phyloP scores from a whole-genome alignment of 805 yeast genomes.

The Saccharomycopsis sp. region DNA sequence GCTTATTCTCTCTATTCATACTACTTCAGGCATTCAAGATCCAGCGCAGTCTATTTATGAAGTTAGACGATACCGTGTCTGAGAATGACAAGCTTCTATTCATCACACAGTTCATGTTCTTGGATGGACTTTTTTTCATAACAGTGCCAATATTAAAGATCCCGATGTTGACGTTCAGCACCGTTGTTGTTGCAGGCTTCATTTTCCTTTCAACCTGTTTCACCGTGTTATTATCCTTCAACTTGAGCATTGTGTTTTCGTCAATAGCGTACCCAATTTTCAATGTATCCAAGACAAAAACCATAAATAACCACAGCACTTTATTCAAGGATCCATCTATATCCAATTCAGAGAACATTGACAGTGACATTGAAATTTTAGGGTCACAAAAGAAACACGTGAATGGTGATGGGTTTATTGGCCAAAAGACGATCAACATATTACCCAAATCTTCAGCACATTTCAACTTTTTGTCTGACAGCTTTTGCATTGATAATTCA shows the following conservation, averaged over 20 bases:
- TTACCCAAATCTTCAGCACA: conserved; percentile 86
- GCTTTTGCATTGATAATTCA: conserved; percentile 47
- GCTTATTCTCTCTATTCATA: conserved; percentile 55
- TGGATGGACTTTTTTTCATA: conserved; percentile 68
- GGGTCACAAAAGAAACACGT: conserved; percentile 2
- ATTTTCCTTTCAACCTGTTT: conserved; percentile 21
- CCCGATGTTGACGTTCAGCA: conserved; percentile 61
- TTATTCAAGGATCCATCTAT: too few species aligned
- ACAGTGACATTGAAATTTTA: conserved; percentile 7
- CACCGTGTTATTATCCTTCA: conserved; percentile 19
- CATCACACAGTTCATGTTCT: conserved; percentile 56
- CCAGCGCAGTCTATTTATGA: conserved; percentile 57
- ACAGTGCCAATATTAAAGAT: conserved; percentile 65
- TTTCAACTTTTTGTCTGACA: conserved; percentile 64
- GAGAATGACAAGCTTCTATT: conserved; percentile 16
- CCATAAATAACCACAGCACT: conserved; percentile 26
- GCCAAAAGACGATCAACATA: conserved; percentile 76
- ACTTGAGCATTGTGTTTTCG: conserved; percentile 16
- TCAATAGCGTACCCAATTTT: conserved; percentile 9
- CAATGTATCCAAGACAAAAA: conserved; percentile 16
- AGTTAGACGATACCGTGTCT: conserved; percentile 26
- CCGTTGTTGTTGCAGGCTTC: conserved; percentile 32
- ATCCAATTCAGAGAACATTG: neutral
- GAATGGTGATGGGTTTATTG: conserved; percentile 56
- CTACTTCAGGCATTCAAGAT: conserved; percentile 82